Percentiles rank a stretch among this genome's conserved stretches.
phyloP scores from a whole-genome alignment of 352 stramenopile genomes.

The Thalassiosira hispida region DNA sequence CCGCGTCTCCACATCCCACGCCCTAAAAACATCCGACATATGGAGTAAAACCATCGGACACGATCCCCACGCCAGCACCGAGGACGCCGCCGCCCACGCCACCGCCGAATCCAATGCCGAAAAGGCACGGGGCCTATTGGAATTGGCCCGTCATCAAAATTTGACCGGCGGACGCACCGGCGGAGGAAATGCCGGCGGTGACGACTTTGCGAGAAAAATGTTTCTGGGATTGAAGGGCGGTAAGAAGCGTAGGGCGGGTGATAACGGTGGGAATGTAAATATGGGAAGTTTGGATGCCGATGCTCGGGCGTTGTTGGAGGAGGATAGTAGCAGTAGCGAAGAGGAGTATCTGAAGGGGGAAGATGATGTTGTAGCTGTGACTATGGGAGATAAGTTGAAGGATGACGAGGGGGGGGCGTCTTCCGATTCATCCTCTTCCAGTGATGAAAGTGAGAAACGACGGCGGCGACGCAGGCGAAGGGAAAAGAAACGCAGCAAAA shows the following conservation, averaged over 20 bases:
- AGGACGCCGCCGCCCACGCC: constrained; percentile 78
- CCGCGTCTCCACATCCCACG: constrained; percentile 91
- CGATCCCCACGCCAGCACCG: constrained; percentile 90
- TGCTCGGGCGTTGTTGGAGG: constrained; percentile 53
- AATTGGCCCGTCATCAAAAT: constrained; percentile 94
- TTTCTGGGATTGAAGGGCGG: constrained; percentile 76
- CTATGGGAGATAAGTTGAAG: neutral
- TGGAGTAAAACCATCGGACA: constrained; percentile 97
- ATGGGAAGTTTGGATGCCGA: constrained; percentile 29
- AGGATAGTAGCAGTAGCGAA: constrained; percentile 75
- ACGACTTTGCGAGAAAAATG: constrained; percentile 79
- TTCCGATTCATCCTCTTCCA: constrained; percentile 30
- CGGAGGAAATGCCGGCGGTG: constrained; percentile 42
- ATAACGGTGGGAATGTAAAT: neutral
- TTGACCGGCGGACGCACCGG: constrained; percentile 72
- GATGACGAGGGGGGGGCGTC: constrained; percentile 1
- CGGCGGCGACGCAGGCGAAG: constrained; percentile 29
- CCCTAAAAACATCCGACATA: constrained; percentile 95
- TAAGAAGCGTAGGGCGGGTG: constrained; percentile 60
- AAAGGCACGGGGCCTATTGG: constrained; percentile 92
- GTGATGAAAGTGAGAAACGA: constrained; percentile 23
- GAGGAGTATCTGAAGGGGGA: constrained; percentile 70
- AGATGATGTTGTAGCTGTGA: neutral
- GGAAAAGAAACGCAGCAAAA: constrained; percentile 49
- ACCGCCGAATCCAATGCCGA: constrained; percentile 86